Base-by-base conservation (phyloP, 1,284 basidiomycete species). In the Cutaneotrichosporon sp. region DNA sequence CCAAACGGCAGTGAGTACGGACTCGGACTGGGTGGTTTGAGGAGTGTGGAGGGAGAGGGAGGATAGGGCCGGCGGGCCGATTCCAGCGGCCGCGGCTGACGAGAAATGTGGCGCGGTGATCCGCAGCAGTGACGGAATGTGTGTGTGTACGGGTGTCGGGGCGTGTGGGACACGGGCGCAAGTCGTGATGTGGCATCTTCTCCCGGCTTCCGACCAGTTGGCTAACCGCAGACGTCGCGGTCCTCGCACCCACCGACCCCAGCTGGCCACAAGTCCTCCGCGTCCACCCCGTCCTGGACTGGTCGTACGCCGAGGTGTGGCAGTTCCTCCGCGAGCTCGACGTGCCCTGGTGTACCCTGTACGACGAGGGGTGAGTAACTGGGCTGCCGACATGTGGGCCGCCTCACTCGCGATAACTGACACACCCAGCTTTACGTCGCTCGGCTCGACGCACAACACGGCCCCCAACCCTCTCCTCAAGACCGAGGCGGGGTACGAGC, bases 221-320 rank as follows among this genome's bases (percentile, higher is more conserved):
- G 38, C 43, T 20, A 4, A 34, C 38, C 53, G 70, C 73, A 67
- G 87, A 81, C 33, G 84, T 95, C 49, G 83, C 86, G 0, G 84
- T 86, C 66, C 84, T 87, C 52, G 89, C 89, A 67, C 88, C 86
- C 68, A 95, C 92, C 7, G 94, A 97, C 78, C 80, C 85, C 0
- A 89, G 85, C 56, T 99, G 95, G 95, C 95, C 95, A 5, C 75
- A 80, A 4, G 92, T 95, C 63, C 89, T 95, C 73, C 87, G 95
- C 22, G 87, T 99, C 29, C 95, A 99, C 75, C 95, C 97, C 0
- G 91, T 99, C 69, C 89, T 99, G 54, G 89, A 97, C 74, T 99
- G 95, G 95, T 83, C 86, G 0, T 99, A 99, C 78, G 74, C 80
- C 2, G 87, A 97, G 64, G 86, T 99, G 2, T 99, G 97, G 97